Conservation (phyloP, 495 filamentous ascomycete species). For the Trichoderma gamsii region DNA sequence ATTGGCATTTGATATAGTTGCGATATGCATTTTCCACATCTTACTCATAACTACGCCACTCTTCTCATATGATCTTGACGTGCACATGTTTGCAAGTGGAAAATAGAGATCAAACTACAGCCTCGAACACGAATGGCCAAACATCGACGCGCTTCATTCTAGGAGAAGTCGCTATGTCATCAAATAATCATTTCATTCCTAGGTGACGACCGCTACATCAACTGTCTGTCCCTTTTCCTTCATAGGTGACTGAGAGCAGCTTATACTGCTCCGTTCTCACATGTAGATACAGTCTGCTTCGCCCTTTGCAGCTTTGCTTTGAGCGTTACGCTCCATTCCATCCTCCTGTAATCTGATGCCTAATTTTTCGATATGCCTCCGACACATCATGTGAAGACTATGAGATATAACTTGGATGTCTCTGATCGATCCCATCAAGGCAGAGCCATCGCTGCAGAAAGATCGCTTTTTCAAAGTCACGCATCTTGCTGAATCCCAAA, state of each 20-base stretch:
- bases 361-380: background rate
- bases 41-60: too few relatives aligned
- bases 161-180: background rate
- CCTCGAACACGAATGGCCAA: background rate
- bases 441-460: background rate
- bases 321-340: background rate
- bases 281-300: background rate
- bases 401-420: background rate
- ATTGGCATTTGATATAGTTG: too few relatives aligned
- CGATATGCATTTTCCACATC: too few relatives aligned
- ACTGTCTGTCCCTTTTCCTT: background rate
- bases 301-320: background rate
- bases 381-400: background rate
- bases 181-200: background rate
- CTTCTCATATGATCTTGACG: background rate
- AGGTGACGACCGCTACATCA: background rate
- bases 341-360: background rate
- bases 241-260: background rate
- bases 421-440: background rate
- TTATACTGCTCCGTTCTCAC: background rate
- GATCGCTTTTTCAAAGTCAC: background rate
- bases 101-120: background rate
- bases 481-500: background rate
- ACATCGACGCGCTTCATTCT: background rate
- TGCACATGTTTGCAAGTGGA: background rate